Percentiles rank a stretch among this genome's conserved stretches.
phyloP scores from a whole-genome alignment of 1,284 basidiomycete species.

The Meripilus lineatus region DNA sequence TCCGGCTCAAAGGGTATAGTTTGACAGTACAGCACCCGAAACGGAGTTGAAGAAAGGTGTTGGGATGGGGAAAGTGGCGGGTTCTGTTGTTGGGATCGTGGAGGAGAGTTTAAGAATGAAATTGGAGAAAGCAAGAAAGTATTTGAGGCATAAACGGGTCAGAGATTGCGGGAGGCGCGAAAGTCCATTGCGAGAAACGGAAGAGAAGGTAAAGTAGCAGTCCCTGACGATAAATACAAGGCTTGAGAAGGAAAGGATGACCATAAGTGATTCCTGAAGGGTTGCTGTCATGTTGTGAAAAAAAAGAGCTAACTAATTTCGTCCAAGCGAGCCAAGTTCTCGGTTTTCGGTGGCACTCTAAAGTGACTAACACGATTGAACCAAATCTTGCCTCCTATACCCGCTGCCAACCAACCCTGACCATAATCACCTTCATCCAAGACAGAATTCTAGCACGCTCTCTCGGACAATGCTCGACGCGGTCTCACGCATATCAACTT shows the following conservation, averaged over 20 bases:
- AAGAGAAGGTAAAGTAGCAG: neutral
- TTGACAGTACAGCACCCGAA: slow-evolving; percentile 5
- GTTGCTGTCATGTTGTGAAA: neutral
- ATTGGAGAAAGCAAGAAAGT: neutral
- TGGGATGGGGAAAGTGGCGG: too few relatives aligned
- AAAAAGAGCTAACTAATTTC: neutral
- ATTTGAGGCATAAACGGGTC: neutral
- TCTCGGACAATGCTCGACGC: too few relatives aligned
- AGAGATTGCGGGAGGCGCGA: neutral
- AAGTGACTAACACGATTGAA: neutral
- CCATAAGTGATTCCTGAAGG: slow-evolving; percentile 4
- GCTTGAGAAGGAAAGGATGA: slow-evolving; percentile 6
- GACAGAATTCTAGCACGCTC: too few relatives aligned
- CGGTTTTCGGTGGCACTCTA: slow-evolving; percentile 4
- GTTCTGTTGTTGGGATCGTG: neutral
- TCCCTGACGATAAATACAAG: neutral
- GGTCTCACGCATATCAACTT: too few relatives aligned
- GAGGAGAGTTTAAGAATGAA: neutral
- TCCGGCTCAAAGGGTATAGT: neutral
- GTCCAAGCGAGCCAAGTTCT: neutral
- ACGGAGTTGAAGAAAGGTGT: neutral
- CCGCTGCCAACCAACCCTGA: too few relatives aligned
- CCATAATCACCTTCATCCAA: too few relatives aligned
- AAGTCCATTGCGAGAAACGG: neutral
- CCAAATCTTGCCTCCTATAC: neutral